A percentile compares a stretch with the other conserved stretches of the same genome.
Evolutionary conservation across 148 eudicot species (phyloP).

Genomic region (Rhododendron simsii): DNA sequence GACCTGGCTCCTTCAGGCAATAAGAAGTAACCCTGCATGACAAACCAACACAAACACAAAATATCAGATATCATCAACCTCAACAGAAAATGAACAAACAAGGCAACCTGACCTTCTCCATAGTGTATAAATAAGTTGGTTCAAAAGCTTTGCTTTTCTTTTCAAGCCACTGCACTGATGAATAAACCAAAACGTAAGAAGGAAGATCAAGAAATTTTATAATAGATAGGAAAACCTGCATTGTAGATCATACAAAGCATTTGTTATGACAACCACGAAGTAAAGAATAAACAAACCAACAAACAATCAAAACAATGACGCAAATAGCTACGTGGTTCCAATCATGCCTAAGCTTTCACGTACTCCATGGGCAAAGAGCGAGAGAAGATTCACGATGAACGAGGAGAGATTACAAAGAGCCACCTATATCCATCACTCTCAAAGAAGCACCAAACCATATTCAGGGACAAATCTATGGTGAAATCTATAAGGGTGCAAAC

Average conservation of each 20-base stretch:
- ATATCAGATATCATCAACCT: neutral
- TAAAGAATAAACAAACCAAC: neutral
- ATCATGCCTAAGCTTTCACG: neutral
- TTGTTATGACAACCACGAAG: neutral
- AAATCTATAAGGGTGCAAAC: neutral
- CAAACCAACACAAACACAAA: neutral
- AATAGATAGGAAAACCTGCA: neutral
- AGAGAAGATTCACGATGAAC: neutral
- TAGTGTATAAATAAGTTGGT: conserved; percentile 84
- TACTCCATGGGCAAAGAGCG: neutral
- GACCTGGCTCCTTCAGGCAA: conserved; percentile 88
- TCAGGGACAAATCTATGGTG: neutral
- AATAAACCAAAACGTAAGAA: conserved; percentile 27
- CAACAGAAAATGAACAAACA: neutral
- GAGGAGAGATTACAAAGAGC: neutral
- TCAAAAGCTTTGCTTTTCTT: conserved; percentile 82
- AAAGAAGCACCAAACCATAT: neutral
- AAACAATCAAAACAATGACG: neutral
- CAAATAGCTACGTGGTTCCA: neutral
- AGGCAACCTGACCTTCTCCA: conserved; percentile 60
- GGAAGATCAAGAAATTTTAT: neutral
- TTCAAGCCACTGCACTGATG: conserved; percentile 94
- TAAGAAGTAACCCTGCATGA: conserved; percentile 75
- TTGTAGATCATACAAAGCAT: neutral
- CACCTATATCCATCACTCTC: neutral